These are phyloP conservation scores for Isatis lusitanica DNA, from an alignment of 441 rosid species.

Conservation along the genomic window DNA sequence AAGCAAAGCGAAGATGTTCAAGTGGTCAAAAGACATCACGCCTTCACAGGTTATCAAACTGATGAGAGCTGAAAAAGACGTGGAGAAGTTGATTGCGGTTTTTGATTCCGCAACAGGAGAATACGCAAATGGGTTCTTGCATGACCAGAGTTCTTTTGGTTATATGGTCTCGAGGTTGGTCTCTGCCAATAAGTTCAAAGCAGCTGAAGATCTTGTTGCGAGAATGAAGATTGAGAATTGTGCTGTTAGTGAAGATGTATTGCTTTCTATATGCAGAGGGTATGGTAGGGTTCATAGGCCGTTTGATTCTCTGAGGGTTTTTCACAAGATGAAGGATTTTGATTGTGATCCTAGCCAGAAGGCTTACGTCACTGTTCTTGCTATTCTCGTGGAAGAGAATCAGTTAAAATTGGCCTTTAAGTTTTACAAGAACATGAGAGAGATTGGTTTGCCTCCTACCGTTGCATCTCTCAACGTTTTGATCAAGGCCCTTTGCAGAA, in stretches of 20 bases:
- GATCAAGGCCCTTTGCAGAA: conserved; percentile 87
- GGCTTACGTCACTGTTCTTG: conserved; percentile 59
- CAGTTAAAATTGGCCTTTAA: conserved; percentile 62
- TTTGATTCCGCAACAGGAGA: conserved; percentile 84
- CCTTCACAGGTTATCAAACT: conserved; percentile 66
- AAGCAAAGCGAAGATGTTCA: conserved; percentile 42
- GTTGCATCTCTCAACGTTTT: conserved; percentile 80
- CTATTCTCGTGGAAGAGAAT: conserved; percentile 80
- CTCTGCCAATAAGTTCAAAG: conserved; percentile 63
- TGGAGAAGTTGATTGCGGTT: conserved; percentile 56
- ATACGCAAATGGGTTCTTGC: conserved; percentile 61
- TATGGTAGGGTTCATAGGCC: conserved; percentile 82
- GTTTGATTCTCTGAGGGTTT: conserved; percentile 63
- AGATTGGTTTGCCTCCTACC: conserved; percentile 54
- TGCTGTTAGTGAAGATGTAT: conserved; percentile 51
- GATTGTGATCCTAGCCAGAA: conserved; percentile 60
- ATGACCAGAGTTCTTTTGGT: conserved; percentile 58
- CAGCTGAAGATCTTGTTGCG: conserved; percentile 70
- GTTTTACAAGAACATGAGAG: conserved; percentile 72
- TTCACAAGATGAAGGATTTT: conserved; percentile 68
- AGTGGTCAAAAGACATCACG: conserved; percentile 70
- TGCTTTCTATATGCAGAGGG: conserved; percentile 74
- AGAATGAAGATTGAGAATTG: conserved; percentile 76
- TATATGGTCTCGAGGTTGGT: conserved; percentile 66
- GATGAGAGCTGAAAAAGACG: conserved; percentile 63